A percentile compares a stretch with the other conserved stretches of the same genome.
These are phyloP conservation scores for Picochlorum sp. DNA, from an alignment of 139 green algal genomes.

Conservation along the genomic window DNA sequence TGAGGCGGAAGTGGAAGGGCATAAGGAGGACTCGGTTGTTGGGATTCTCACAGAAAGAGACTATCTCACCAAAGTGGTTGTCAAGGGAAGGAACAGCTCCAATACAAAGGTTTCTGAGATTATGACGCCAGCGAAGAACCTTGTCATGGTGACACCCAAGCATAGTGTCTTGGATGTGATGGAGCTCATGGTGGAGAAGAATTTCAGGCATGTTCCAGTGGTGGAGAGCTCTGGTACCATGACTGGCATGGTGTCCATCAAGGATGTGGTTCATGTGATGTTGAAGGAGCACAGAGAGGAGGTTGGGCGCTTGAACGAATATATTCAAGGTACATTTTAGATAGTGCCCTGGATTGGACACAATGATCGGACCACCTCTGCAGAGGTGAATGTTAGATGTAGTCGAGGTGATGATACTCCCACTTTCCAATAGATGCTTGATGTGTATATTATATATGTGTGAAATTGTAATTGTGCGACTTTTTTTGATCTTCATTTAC, in stretches of 20 bases:
- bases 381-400: no score
- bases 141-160: constrained; percentile 37
- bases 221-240: constrained; percentile 33
- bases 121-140: constrained; percentile 35
- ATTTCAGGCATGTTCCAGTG: constrained; percentile 52
- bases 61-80: constrained; percentile 53
- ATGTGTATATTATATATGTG: no score
- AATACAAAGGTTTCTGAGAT: constrained; percentile 34
- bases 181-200: constrained; percentile 48
- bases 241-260: constrained; percentile 48
- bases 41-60: constrained; percentile 57
- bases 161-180: constrained; percentile 48
- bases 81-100: constrained; percentile 33
- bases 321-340: constrained; percentile 45
- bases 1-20: background rate
- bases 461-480: no score
- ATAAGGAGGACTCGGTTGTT: constrained; percentile 37
- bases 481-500: no score
- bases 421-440: no score
- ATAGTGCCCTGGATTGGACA: background rate
- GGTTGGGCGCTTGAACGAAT: constrained; percentile 44
- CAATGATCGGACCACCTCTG: background rate
- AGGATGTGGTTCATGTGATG: constrained; percentile 43
- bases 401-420: no score
- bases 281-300: constrained; percentile 51